phyloP scores from a whole-genome alignment of 192 early-diverging fungal genomes.

The Coemansia sp. region DNA sequence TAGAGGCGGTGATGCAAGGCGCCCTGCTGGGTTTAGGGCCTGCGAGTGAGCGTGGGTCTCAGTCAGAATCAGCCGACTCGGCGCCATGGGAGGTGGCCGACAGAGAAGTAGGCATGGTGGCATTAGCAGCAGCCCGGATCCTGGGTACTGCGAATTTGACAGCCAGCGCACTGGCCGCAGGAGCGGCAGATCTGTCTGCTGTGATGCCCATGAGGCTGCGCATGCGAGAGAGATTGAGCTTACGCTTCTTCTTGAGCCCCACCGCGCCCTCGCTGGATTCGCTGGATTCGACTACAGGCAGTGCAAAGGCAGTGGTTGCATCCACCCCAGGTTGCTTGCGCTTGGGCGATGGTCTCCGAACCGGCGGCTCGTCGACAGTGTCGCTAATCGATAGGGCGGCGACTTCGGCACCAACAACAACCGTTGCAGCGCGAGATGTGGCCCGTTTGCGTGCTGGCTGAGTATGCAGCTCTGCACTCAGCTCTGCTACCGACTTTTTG shows the following conservation, averaged over 20 bases:
- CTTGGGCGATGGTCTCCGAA: constrained; percentile 28
- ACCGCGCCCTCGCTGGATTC: constrained; percentile 9
- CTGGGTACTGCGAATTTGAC: constrained; percentile 49
- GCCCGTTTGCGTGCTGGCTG: constrained; percentile 40
- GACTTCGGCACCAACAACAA: neutral
- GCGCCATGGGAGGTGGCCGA: neutral
- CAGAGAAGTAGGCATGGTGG: neutral
- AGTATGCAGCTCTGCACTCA: constrained; percentile 40
- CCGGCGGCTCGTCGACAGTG: neutral
- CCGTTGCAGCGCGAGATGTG: neutral
- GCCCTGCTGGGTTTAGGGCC: constrained; percentile 6
- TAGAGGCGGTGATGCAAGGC: neutral
- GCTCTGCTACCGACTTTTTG: constrained; percentile 34
- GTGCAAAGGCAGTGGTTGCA: neutral
- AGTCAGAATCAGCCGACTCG: constrained; percentile 38
- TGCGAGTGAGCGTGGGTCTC: neutral
- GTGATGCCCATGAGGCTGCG: constrained; percentile 41
- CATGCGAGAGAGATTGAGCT: constrained; percentile 54
- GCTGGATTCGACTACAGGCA: neutral
- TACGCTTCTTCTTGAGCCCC: constrained; percentile 54
- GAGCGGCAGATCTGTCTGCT: constrained; percentile 16
- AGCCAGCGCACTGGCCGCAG: constrained; percentile 24
- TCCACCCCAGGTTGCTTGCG: constrained; percentile 24
- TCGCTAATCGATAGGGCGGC: constrained; percentile 2
- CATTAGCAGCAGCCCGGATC: constrained; percentile 27